phyloP scores from a whole-genome alignment of 2,329 filamentous ascomycete genomes.

The Diaporthe australafricana region DNA sequence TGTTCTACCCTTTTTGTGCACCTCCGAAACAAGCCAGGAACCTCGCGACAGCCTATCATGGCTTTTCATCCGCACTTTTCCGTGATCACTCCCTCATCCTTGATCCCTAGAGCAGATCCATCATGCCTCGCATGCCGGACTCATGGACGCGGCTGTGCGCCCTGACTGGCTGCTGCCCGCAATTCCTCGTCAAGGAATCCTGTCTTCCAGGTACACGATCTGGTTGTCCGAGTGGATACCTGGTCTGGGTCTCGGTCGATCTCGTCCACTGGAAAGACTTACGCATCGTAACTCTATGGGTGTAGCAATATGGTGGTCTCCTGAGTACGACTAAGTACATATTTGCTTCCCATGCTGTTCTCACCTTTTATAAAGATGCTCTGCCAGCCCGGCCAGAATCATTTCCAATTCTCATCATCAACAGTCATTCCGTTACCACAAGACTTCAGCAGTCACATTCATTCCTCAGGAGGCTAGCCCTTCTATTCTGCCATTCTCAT shows the following conservation, averaged over 20 bases:
- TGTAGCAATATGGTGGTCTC: constrained; percentile 5
- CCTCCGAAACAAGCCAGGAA: constrained; percentile 49
- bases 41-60: constrained; percentile 46
- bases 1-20: constrained; percentile 43
- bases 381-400: constrained; percentile 19
- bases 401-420: constrained; percentile 33
- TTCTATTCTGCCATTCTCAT: constrained; percentile 41
- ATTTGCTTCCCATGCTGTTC: constrained; percentile 32
- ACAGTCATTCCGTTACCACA: constrained; percentile 43
- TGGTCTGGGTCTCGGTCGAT: constrained; percentile 38
- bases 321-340: constrained; percentile 3
- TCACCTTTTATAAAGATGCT: constrained; percentile 40
- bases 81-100: constrained; percentile 40
- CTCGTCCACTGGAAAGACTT: constrained; percentile 26
- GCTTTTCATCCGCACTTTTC: constrained; percentile 34
- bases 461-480: constrained; percentile 52
- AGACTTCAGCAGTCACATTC: constrained; percentile 49
- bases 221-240: constrained; percentile 34
- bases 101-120: constrained; percentile 48
- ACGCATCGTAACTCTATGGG: not conserved
- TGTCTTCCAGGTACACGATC: constrained; percentile 44
- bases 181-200: constrained; percentile 39
- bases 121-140: constrained; percentile 53
- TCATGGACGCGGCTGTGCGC: constrained; percentile 48
- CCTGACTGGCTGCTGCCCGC: constrained; percentile 48